A percentile compares a stretch with the other conserved stretches of the same genome.
These are phyloP conservation scores for Clitocybe nebularis DNA, from an alignment of 1,284 basidiomycete species.

Conservation along the genomic window DNA sequence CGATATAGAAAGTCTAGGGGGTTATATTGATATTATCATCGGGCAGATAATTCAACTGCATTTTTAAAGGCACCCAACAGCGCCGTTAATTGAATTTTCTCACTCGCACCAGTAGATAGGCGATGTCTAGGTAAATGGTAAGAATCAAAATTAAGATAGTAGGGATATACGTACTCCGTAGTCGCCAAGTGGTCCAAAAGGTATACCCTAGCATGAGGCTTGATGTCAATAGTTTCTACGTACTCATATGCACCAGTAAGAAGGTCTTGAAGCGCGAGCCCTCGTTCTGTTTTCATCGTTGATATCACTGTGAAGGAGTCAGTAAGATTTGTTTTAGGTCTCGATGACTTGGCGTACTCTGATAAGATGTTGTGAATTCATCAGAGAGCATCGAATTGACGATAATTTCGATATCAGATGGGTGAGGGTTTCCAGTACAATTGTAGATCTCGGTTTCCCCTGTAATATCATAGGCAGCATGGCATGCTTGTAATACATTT, in stretches of 20 bases:
- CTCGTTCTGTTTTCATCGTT: slow-evolving; percentile 85
- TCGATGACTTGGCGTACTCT: slow-evolving; percentile 49
- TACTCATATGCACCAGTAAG: slow-evolving; percentile 94
- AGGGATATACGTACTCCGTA: slow-evolving; percentile 67
- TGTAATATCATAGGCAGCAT: slow-evolving; percentile 89
- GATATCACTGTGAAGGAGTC: slow-evolving; percentile 71
- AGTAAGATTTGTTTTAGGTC: slow-evolving; percentile 11
- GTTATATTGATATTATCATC: too few relatives aligned
- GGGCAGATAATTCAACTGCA: slow-evolving; percentile 71
- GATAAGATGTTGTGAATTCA: slow-evolving; percentile 92
- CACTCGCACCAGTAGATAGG: slow-evolving; percentile 87
- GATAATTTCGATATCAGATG: slow-evolving; percentile 88
- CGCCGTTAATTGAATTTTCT: slow-evolving; percentile 93
- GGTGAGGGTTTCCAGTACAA: slow-evolving; percentile 96
- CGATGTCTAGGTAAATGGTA: slow-evolving; percentile 64
- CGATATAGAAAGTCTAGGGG: too few relatives aligned
- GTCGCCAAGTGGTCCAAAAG: slow-evolving; percentile 88
- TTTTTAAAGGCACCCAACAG: slow-evolving; percentile 93
- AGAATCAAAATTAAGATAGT: neutral
- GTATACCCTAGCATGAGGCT: slow-evolving; percentile 84
- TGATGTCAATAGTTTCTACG: slow-evolving; percentile 82
- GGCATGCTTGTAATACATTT: slow-evolving; percentile 96
- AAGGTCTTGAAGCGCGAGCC: slow-evolving; percentile 93
- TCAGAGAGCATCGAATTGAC: slow-evolving; percentile 96
- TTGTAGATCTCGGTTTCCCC: slow-evolving; percentile 94